Evolutionary conservation across 2,329 filamentous ascomycete species (phyloP), one percentile per base, ranked within the genome.

Genomic region (Neofusicoccum sp.): DNA sequence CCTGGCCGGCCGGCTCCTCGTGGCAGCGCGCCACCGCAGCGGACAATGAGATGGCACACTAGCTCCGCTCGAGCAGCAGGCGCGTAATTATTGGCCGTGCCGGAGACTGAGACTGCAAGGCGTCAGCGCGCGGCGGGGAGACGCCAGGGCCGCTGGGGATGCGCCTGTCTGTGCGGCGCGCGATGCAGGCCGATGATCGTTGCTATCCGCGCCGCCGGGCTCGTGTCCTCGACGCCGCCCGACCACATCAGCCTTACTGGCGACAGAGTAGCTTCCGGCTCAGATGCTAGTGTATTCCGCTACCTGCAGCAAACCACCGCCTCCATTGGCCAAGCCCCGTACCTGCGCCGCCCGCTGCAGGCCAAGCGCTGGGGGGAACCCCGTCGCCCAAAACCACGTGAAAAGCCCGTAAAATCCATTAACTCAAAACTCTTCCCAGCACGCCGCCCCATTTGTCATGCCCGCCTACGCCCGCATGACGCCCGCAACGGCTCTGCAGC

Each of bases 91-190:
- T 41, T 48, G 45, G 45, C 45, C 45, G 45, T 34, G 28, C 34
- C 28, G 30, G 45, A 48, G 28, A 33, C 38, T 43, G 51, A 43
- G 51, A 56, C 51, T 56, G 51, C 51, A 56, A 56, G 51, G 51
- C 51, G 51, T 56, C 51, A 56, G 51, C 51, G 26, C 51, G 24
- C 51, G 34, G 51, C 51, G 51, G 51, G 51, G 51, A 56, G 51
- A 31, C 51, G 51, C 51, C 51, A 56, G 51, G 51, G 51, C 38
- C 51, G 38, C 51, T 48, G 45, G 45, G 38, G 51, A 56, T 56
- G 51, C 51, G 51, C 51, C 40, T 33, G 51, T 56, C 51, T 56
- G 51, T 56, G 51, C 51, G 51, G 38, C 49, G 34, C 36, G 51
- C 51, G 49, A 53, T 43, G 51, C 51, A 56, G 34, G 45, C 20